phyloP scores from a whole-genome alignment of 495 filamentous ascomycete species.

The Lindgomyces ingoldianus region DNA sequence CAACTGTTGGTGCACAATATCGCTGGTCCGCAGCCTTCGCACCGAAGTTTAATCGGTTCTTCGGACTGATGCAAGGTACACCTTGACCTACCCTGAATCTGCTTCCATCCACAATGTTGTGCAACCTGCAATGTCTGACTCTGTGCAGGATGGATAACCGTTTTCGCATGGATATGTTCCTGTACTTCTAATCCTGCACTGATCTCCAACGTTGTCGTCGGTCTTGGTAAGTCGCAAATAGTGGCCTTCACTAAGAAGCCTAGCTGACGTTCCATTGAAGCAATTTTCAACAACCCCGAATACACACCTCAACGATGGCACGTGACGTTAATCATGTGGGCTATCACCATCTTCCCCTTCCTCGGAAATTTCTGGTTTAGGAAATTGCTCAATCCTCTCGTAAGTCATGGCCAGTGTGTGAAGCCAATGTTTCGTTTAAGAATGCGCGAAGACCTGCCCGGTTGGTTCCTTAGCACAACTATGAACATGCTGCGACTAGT shows the following conservation, averaged over 20 bases:
- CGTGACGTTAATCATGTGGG: slow-evolving; percentile 35
- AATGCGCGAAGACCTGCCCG: too few relatives aligned
- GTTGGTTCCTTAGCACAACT: too few relatives aligned
- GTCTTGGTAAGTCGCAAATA: slow-evolving; percentile 1
- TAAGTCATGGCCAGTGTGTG: too few relatives aligned
- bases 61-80: slow-evolving; percentile 33
- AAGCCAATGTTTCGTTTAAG: too few relatives aligned
- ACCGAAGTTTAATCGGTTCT: slow-evolving; percentile 49
- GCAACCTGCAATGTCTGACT: slow-evolving; percentile 4
- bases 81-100: background rate
- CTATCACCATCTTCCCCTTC: slow-evolving; percentile 25
- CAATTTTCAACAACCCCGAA: slow-evolving; percentile 28
- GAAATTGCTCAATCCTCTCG: slow-evolving; percentile 30
- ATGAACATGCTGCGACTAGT: too few relatives aligned
- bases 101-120: background rate
- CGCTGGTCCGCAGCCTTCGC: slow-evolving; percentile 40
- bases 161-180: slow-evolving; percentile 34
- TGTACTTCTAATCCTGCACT: slow-evolving; percentile 33
- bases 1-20: slow-evolving; percentile 36
- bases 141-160: slow-evolving; percentile 30
- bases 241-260: background rate
- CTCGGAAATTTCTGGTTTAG: slow-evolving; percentile 32
- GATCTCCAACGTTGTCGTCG: slow-evolving; percentile 32
- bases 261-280: background rate
- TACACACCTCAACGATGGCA: slow-evolving; percentile 36